Evolutionary conservation across 306 rosid genomes (phyloP).

Genomic region (Ziziphus jujuba): DNA sequence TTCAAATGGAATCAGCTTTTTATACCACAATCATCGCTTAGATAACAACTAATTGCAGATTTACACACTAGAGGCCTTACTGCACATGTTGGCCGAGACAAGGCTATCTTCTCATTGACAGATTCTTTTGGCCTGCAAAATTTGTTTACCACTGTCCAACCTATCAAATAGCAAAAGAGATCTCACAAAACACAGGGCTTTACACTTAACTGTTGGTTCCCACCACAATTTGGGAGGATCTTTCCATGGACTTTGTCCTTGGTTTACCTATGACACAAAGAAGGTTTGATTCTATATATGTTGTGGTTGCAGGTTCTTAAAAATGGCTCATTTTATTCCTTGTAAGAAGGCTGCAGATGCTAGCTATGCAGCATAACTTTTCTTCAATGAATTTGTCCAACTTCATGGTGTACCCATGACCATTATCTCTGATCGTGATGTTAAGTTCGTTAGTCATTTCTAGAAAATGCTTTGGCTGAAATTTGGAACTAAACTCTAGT

Average conservation of each 20-base stretch:
- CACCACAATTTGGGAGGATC: too few species aligned
- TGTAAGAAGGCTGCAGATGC: too few species aligned
- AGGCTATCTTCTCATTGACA: neutral
- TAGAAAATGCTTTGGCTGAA: neutral
- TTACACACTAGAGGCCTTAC: neutral
- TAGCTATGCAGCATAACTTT: neutral
- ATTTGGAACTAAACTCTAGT: neutral
- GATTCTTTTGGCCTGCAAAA: neutral
- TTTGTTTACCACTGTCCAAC: neutral
- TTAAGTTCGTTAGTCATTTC: neutral
- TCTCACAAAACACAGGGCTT: neutral
- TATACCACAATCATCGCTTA: neutral
- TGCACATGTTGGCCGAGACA: neutral
- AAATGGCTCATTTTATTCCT: too few species aligned
- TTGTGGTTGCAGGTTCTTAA: too few species aligned
- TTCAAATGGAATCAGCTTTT: neutral
- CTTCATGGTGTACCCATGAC: too few species aligned
- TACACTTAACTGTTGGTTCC: too few species aligned
- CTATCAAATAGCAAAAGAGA: neutral
- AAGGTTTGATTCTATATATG: too few species aligned
- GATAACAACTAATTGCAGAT: neutral
- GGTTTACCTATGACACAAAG: too few species aligned
- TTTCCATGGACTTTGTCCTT: too few species aligned
- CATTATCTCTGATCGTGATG: too few species aligned
- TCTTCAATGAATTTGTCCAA: neutral